A percentile compares a stretch with the other conserved stretches of the same genome.
These are phyloP conservation scores for Fusarium beomiforme DNA, from an alignment of 2,329 filamentous ascomycete genomes.

Conservation along the genomic window DNA sequence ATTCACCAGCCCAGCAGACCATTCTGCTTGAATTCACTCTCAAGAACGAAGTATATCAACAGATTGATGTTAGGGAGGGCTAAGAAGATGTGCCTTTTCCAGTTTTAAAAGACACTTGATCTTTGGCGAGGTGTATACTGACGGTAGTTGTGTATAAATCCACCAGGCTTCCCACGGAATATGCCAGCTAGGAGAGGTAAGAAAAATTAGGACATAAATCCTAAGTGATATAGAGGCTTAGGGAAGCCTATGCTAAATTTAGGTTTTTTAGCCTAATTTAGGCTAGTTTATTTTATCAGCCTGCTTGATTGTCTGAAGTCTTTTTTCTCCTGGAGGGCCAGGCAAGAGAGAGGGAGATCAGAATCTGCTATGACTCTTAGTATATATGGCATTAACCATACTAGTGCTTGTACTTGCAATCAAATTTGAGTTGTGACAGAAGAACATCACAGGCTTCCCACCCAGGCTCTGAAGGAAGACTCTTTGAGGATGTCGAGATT, in stretches of 20 bases:
- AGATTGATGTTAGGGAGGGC: background rate
- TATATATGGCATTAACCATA: background rate
- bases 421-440: conserved; percentile 7
- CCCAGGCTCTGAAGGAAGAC: background rate
- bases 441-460: background rate
- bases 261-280: too few relatives aligned
- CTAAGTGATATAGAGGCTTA: too few relatives aligned
- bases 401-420: background rate
- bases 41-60: background rate
- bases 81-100: background rate
- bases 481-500: background rate
- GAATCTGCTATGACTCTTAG: background rate
- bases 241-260: too few relatives aligned
- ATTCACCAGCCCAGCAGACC: background rate
- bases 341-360: too few relatives aligned
- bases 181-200: background rate
- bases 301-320: too few relatives aligned
- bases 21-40: background rate
- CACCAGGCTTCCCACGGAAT: background rate
- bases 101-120: background rate
- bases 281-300: too few relatives aligned
- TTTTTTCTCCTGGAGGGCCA: too few relatives aligned
- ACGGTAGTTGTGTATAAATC: background rate
- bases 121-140: background rate
- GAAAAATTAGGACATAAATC: too few relatives aligned